phyloP scores from a whole-genome alignment of 129 eudicot species.

The Flaveria linearis region DNA sequence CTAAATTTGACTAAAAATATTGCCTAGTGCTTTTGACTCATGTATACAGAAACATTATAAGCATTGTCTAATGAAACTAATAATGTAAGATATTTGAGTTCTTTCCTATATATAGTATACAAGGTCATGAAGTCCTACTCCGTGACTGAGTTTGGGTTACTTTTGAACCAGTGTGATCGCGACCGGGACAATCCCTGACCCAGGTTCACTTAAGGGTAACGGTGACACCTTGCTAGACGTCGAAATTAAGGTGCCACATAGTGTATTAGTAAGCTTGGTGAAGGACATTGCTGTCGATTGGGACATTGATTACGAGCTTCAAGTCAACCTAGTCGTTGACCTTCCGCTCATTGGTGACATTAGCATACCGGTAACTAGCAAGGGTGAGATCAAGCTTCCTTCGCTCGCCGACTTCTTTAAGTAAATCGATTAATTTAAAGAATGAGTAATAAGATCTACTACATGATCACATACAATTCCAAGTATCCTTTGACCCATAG shows the following conservation, averaged over 20 bases:
- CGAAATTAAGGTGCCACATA: slow-evolving; percentile 32
- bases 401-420: slow-evolving; percentile 27
- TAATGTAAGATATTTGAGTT: too few species aligned
- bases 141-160: neutral
- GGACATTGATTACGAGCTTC: slow-evolving; percentile 43
- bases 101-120: too few species aligned
- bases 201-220: slow-evolving; percentile 29
- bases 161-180: slow-evolving; percentile 34
- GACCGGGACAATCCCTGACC: slow-evolving; percentile 32
- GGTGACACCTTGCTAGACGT: slow-evolving; percentile 29
- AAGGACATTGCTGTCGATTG: slow-evolving; percentile 37
- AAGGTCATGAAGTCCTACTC: too few species aligned
- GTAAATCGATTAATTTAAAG: neutral
- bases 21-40: too few species aligned
- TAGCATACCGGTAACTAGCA: slow-evolving; percentile 24
- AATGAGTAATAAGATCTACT: slow-evolving; percentile 5
- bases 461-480: slow-evolving; percentile 14
- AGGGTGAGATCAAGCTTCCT: slow-evolving; percentile 40
- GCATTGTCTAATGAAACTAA: too few species aligned
- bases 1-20: too few species aligned
- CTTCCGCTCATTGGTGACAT: slow-evolving; percentile 33
- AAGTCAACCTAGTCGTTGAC: slow-evolving; percentile 28
- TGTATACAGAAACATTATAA: too few species aligned
- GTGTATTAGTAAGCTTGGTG: slow-evolving; percentile 22
- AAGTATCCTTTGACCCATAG: neutral